phyloP scores from a whole-genome alignment of 1,284 basidiomycete species.

The Sporisorium sorghi region DNA sequence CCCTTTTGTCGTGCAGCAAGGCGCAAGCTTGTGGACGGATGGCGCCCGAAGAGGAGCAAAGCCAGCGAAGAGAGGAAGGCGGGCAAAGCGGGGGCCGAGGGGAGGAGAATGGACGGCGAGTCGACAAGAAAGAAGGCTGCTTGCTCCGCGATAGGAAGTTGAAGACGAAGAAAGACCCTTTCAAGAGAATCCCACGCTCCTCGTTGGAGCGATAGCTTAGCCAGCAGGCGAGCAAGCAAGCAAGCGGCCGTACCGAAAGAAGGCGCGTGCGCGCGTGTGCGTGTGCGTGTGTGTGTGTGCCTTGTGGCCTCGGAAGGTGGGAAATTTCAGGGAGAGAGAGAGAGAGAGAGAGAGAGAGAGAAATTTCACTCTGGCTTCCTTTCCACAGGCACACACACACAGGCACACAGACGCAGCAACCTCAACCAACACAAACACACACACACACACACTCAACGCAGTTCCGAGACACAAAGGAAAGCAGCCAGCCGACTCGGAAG shows the following conservation, averaged over 20 bases:
- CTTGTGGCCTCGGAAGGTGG: background rate
- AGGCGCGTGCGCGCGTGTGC: constrained; percentile 13
- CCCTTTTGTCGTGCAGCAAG: no score
- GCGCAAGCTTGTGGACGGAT: constrained; percentile 2
- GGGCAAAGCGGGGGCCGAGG: no score
- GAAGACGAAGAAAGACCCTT: background rate
- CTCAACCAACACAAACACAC: no score
- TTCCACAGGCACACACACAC: no score
- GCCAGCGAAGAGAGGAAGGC: background rate
- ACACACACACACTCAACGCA: no score
- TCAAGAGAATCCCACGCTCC: background rate
- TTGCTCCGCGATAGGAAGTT: constrained; percentile 3
- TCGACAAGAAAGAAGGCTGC: background rate
- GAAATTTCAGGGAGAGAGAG: no score
- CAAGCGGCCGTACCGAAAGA: constrained; percentile 9
- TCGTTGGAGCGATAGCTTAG: background rate
- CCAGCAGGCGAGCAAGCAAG: no score
- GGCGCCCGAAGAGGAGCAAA: background rate
- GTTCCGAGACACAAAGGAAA: no score
- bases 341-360: no score
- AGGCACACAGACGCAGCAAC: no score
- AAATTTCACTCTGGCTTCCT: no score
- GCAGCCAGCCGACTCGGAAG: no score
- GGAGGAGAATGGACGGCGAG: background rate
- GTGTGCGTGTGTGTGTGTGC: constrained; percentile 8